Evolutionary conservation across 345 rosid genomes (phyloP).

Genomic region (Salix udensis): DNA sequence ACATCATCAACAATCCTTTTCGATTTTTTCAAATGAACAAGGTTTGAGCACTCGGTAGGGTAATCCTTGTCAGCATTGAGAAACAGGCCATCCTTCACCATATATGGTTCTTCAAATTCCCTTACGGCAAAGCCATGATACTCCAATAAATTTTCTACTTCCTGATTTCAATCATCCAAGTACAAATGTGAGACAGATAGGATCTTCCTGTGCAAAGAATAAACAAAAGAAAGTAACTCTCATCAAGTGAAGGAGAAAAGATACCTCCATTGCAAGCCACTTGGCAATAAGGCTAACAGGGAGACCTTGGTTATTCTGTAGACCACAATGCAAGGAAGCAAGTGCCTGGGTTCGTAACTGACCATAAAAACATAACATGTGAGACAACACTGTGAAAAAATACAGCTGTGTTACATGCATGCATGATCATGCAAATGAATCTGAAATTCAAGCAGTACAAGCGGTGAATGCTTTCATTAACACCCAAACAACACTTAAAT

Average conservation of each 20-base stretch:
- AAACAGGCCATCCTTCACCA: constrained; percentile 87
- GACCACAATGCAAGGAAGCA: constrained; percentile 78
- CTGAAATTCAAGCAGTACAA: constrained; percentile 9
- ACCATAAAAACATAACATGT: constrained; percentile 27
- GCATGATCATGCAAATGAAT: neutral
- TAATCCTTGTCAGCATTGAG: constrained; percentile 72
- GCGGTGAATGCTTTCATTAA: constrained; percentile 16
- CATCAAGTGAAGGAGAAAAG: neutral
- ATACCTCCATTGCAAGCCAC: constrained; percentile 97
- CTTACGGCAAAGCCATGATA: constrained; percentile 72
- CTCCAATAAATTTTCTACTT: constrained; percentile 67
- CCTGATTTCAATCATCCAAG: constrained; percentile 45
- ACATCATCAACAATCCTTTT: constrained; percentile 64
- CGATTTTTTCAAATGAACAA: constrained; percentile 74
- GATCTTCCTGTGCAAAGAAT: neutral
- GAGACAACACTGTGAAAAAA: constrained; percentile 7
- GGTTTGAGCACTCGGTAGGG: constrained; percentile 76
- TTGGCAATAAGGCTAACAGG: constrained; percentile 65
- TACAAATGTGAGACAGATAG: constrained; percentile 25
- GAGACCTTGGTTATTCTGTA: constrained; percentile 84
- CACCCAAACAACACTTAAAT: neutral
- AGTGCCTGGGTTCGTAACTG: constrained; percentile 92
- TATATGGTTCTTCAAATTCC: constrained; percentile 85
- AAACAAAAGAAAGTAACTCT: neutral
- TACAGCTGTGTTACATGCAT: neutral